Base-by-base conservation (phyloP, 2,329 filamentous ascomycete species). In the Trichoderma aggressivum region DNA sequence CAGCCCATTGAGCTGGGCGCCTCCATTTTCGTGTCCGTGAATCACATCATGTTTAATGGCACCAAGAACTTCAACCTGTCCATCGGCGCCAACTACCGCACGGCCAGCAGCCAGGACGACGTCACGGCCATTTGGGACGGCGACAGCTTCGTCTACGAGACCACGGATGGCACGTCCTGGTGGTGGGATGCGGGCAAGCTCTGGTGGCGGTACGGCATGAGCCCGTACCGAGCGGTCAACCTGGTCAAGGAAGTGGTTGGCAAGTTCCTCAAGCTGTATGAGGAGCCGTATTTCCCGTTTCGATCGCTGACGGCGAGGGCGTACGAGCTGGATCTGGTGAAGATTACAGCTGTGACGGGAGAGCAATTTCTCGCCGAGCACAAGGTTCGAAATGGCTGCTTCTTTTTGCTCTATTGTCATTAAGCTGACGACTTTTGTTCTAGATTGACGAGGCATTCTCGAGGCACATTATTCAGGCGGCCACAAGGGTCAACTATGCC, bases 401-500 rank as follows among this genome's bases (percentile, higher is more conserved):
- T n/a, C 8, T 6, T 58, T 18, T 58, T 4, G n/a, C 5, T 14
- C 8, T 10, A 55, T 30, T 21, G 24, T n/a, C 24, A 21, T 7
- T 53, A 53, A 36, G 50, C 34, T 43, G 24, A 66, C 47, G 7
- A 11, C 11, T 30, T 21, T 70, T 36, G 6, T 36, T 21, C 3
- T 47, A 89, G 77, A 89, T 98, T 70, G 85, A 87, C 28, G 82
- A 85, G 0, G 79, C 84, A 0, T 98, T 97, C 78, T 85, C 90
- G 0, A 88, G 88, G 16, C 93, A 99, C 64, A 89, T 99, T 61
- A 89, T 98, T 30, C 95, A 98, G 81, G 93, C 95, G 2, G 92
- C 90, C 71, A 98, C 96, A 1, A 88, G 96, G 24, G 95, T 98
- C 74, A 98, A 98, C 80, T 99, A 98, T 81, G 96, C 92, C 1